A percentile compares a stretch with the other conserved stretches of the same genome.
Conservation (phyloP, 352 stramenopile species). For the Globisporangium nodosum region DNA sequence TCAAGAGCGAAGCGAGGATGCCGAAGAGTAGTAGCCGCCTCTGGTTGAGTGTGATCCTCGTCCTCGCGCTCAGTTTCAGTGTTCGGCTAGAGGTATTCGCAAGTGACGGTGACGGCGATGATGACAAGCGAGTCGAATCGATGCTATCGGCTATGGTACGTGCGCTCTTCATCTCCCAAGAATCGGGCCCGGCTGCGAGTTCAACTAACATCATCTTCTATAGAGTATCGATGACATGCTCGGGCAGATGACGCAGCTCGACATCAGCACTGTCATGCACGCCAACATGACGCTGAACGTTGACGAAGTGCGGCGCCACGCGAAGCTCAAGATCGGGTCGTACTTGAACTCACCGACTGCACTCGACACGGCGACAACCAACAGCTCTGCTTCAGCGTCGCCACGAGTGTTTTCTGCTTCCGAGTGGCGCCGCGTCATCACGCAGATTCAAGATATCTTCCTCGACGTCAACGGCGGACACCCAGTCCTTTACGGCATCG, state of each 20-base stretch:
- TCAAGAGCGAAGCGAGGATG: background rate
- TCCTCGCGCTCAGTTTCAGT: background rate
- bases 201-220: background rate
- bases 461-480: constrained; percentile 47
- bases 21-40: background rate
- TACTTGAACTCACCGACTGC: constrained; percentile 81
- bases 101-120: background rate
- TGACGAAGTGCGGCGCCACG: constrained; percentile 57
- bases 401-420: constrained; percentile 35
- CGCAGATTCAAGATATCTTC: constrained; percentile 76
- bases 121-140: background rate
- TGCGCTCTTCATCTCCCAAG: background rate
- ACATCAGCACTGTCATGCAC: constrained; percentile 75
- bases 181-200: background rate
- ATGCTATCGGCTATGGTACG: background rate
- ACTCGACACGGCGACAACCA: constrained; percentile 23
- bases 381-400: constrained; percentile 6
- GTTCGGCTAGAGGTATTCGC: background rate
- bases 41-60: background rate
- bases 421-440: constrained; percentile 71
- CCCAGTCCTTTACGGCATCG: constrained; percentile 84
- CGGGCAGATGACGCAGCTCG: constrained; percentile 90
- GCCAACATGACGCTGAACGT: constrained; percentile 58
- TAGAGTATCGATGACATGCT: constrained; percentile 46
- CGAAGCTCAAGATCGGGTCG: constrained; percentile 80